These are phyloP conservation scores for Quercus cerris DNA, from an alignment of 306 rosid species.

Conservation along the genomic window DNA sequence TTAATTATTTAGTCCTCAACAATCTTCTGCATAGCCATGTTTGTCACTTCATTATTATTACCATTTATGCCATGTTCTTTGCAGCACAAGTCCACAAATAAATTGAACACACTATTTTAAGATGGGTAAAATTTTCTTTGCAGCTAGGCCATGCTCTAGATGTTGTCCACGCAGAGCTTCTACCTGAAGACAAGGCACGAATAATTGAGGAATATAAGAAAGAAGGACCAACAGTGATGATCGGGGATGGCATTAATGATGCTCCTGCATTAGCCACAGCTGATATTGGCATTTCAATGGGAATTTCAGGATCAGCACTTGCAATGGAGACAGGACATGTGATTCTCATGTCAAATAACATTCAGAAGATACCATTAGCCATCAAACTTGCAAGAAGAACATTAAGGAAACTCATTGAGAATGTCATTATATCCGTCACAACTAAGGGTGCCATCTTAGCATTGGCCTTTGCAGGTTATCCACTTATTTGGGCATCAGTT, in stretches of 20 bases:
- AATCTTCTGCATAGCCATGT: not conserved
- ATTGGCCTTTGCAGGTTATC: conserved; percentile 76
- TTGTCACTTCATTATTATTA: not conserved
- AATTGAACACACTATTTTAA: conserved; percentile 13
- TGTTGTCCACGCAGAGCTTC: conserved; percentile 71
- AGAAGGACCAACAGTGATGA: conserved; percentile 80
- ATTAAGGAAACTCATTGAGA: conserved; percentile 55
- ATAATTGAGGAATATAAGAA: conserved; percentile 57
- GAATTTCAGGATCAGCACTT: conserved; percentile 90
- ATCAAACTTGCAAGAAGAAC: conserved; percentile 66
- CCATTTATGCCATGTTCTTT: not conserved
- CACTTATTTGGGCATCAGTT: conserved; percentile 96
- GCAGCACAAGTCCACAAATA: not conserved
- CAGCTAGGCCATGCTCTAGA: conserved; percentile 71
- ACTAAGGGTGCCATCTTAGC: conserved; percentile 63
- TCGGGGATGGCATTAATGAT: conserved; percentile 91
- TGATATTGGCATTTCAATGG: conserved; percentile 92
- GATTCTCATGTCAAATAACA: conserved; percentile 82
- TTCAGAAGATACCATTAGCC: conserved; percentile 76
- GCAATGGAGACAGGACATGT: conserved; percentile 82
- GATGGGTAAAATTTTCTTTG: not conserved
- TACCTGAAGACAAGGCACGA: conserved; percentile 80
- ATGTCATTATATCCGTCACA: conserved; percentile 55
- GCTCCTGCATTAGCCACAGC: conserved; percentile 94
- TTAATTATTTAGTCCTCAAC: not conserved